These are phyloP conservation scores for Rhodamnia argentea DNA, from an alignment of 345 rosid genomes.

Conservation along the genomic window DNA sequence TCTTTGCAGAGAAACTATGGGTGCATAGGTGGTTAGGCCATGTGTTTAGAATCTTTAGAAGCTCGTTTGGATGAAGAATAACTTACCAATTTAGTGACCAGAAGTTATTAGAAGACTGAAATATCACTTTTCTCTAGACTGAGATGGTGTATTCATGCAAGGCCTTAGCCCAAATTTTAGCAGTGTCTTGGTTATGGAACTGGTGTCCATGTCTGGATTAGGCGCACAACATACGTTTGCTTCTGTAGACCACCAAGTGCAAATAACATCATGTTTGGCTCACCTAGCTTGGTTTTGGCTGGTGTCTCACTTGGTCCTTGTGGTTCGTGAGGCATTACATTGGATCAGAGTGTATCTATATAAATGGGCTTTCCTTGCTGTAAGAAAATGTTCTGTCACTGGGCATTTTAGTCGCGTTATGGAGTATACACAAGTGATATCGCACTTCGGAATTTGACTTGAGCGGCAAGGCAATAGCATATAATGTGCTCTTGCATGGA, in stretches of 20 bases:
- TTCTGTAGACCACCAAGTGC: background rate
- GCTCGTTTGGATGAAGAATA: background rate
- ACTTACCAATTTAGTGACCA: background rate
- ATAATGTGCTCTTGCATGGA: background rate
- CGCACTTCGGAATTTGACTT: background rate
- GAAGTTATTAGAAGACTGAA: background rate
- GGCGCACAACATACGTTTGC: background rate
- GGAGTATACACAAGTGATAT: background rate
- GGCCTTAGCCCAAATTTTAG: background rate
- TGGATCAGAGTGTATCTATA: background rate
- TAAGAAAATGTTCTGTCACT: background rate
- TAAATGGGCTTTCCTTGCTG: background rate
- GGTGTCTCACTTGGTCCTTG: background rate
- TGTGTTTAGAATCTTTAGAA: background rate
- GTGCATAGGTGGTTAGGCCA: background rate
- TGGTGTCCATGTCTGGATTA: background rate
- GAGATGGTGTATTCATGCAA: background rate
- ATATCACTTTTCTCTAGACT: background rate
- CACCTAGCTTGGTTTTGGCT: background rate
- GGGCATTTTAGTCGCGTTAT: background rate
- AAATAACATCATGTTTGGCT: background rate
- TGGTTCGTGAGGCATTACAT: background rate
- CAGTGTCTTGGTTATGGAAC: background rate
- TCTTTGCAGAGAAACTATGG: background rate
- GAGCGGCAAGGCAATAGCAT: background rate